phyloP scores from a whole-genome alignment of 441 rosid species.

The Macaranga tanarius region DNA sequence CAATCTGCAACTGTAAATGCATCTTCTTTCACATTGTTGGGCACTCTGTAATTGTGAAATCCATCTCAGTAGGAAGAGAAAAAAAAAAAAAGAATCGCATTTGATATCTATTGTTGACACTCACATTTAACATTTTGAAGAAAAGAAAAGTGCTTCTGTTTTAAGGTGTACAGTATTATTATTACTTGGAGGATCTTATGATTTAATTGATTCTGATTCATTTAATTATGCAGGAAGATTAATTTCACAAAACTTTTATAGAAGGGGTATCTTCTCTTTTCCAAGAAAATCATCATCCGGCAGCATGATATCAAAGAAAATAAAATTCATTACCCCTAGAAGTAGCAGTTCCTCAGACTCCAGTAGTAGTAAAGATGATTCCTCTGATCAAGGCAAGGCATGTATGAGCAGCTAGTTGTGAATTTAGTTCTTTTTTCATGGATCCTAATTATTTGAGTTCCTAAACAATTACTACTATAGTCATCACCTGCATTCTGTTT shows the following conservation, averaged over 20 bases:
- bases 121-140: neutral
- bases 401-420: constrained; percentile 14
- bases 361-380: constrained; percentile 30
- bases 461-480: neutral
- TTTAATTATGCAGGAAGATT: constrained; percentile 31
- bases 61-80: neutral
- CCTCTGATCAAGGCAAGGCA: constrained; percentile 51
- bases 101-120: neutral
- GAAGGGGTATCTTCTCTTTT: constrained; percentile 18
- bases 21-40: neutral
- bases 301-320: constrained; percentile 32
- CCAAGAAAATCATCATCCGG: constrained; percentile 21
- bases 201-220: constrained; percentile 8
- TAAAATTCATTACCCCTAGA: constrained; percentile 29
- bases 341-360: constrained; percentile 46
- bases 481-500: constrained; percentile 14
- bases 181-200: neutral
- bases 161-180: neutral
- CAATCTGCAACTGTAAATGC: neutral
- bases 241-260: constrained; percentile 24
- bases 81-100: neutral
- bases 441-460: neutral
- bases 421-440: neutral
- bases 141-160: neutral
- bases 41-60: constrained; percentile 3